These are phyloP conservation scores for Ensete ventricosum DNA, from an alignment of 176 grass and related monocot species.

Conservation along the genomic window DNA sequence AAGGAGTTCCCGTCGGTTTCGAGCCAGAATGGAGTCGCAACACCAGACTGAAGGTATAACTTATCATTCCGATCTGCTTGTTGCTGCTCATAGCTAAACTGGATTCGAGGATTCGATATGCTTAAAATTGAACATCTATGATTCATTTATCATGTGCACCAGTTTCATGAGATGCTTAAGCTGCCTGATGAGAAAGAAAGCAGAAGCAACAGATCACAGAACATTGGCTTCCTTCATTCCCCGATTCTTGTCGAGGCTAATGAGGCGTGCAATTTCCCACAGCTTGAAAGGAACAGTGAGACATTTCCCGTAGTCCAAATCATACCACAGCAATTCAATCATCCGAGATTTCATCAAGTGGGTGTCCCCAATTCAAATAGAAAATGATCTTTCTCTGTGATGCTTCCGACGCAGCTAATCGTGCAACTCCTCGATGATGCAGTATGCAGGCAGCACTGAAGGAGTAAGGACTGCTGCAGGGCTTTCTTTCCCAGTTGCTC, in stretches of 20 bases:
- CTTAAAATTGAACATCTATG: background rate
- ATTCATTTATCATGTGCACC: background rate
- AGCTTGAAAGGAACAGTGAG: background rate
- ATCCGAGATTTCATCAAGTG: slow-evolving; percentile 18
- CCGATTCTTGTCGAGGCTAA: background rate
- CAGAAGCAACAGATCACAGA: background rate
- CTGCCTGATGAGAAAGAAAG: slow-evolving; percentile 24
- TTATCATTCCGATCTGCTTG: slow-evolving; percentile 12
- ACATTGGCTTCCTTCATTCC: slow-evolving; percentile 17
- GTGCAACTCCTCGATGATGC: background rate
- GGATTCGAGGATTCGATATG: background rate
- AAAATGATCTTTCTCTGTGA: background rate
- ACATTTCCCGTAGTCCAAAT: slow-evolving; percentile 11
- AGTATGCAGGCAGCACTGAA: background rate
- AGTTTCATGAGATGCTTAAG: slow-evolving; percentile 18
- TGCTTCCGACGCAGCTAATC: too few species aligned
- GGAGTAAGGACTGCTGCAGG: background rate
- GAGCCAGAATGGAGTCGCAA: slow-evolving; percentile 8
- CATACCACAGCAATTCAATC: slow-evolving; percentile 14
- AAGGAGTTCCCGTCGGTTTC: background rate
- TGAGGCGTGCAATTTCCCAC: background rate
- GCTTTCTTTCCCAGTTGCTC: background rate
- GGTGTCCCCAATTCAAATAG: slow-evolving; percentile 5
- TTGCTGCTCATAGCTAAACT: background rate
- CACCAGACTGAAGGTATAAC: slow-evolving; percentile 15